Conservation (phyloP, 768 basidiomycete genomes). For the Pleurotus salmoneostramineus region DNA sequence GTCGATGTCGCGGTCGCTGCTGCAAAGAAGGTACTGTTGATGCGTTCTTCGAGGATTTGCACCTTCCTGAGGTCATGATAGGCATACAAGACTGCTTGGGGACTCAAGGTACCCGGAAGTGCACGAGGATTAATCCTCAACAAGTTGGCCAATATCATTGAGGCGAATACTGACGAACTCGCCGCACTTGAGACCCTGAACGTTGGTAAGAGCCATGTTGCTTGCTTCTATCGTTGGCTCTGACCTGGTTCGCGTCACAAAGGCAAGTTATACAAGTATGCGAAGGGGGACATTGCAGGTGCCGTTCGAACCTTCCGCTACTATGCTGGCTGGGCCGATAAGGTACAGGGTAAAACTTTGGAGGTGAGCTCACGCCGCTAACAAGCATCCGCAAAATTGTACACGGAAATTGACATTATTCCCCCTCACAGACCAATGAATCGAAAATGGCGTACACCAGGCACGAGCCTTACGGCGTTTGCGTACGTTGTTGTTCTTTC, state of each 20-base stretch:
- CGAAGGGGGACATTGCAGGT: conserved; percentile 21
- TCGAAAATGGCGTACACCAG: conserved; percentile 63
- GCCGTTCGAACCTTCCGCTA: conserved; percentile 47
- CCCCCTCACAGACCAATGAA: conserved; percentile 38
- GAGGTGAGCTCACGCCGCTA: conserved; percentile 21
- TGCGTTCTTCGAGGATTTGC: not conserved
- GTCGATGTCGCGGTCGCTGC: conserved; percentile 61
- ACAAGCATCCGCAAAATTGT: not conserved
- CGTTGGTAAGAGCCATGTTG: conserved; percentile 23
- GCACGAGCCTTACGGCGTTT: conserved; percentile 61
- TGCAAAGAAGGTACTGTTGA: conserved; percentile 39
- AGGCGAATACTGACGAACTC: conserved; percentile 41
- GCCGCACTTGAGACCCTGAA: conserved; percentile 49
- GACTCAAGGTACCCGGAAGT: conserved; percentile 35
- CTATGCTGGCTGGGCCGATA: conserved; percentile 79
- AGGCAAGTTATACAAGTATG: conserved; percentile 24
- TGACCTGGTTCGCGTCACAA: not conserved
- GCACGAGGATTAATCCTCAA: conserved; percentile 35
- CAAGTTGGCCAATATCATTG: conserved; percentile 51
- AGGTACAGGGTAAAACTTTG: conserved; percentile 59
- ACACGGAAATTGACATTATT: not conserved
- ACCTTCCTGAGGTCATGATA: conserved; percentile 1
- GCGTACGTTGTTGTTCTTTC: conserved; percentile 19
- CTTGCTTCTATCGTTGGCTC: not conserved
- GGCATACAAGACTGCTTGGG: conserved; percentile 41